Conservation (phyloP, 192 early-diverging fungal genomes). For the Coemansia sp. region DNA sequence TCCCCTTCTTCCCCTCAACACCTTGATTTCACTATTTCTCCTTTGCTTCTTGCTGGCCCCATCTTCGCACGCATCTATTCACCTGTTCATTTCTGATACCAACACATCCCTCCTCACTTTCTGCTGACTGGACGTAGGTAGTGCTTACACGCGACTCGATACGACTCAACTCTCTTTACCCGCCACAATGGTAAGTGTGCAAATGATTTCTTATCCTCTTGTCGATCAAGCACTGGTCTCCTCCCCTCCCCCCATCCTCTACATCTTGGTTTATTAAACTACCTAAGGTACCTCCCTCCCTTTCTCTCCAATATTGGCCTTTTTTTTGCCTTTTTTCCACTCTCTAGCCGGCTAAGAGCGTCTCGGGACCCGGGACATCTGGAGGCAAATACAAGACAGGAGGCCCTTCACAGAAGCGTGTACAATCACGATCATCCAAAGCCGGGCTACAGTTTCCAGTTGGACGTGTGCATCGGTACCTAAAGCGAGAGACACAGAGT, state of each 20-base stretch:
- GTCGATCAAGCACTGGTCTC: not conserved
- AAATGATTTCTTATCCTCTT: not conserved
- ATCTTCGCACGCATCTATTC: not conserved
- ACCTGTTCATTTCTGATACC: not conserved
- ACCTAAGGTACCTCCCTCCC: not conserved
- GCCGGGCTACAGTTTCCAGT: slow-evolving; percentile 80
- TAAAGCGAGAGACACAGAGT: slow-evolving; percentile 77
- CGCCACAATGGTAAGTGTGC: slow-evolving; percentile 11
- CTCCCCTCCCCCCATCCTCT: not conserved
- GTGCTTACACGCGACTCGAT: not conserved
- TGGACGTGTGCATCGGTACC: slow-evolving; percentile 89
- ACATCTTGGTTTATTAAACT: not conserved
- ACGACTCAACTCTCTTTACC: not conserved
- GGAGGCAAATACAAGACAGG: slow-evolving; percentile 50
- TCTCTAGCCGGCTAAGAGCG: slow-evolving; percentile 50
- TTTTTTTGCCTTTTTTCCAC: not conserved
- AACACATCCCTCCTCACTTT: not conserved
- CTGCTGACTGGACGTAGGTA: slow-evolving; percentile 1
- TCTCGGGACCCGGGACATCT: slow-evolving; percentile 36
- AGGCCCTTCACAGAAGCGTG: slow-evolving; percentile 40
- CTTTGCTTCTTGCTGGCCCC: not conserved
- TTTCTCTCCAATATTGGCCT: not conserved
- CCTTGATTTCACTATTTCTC: not conserved
- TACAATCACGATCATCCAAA: slow-evolving; percentile 54
- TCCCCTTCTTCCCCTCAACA: slow-evolving; percentile 5